Conservation (phyloP, 192 early-diverging fungal genomes). For the Mortierella claussenii region DNA sequence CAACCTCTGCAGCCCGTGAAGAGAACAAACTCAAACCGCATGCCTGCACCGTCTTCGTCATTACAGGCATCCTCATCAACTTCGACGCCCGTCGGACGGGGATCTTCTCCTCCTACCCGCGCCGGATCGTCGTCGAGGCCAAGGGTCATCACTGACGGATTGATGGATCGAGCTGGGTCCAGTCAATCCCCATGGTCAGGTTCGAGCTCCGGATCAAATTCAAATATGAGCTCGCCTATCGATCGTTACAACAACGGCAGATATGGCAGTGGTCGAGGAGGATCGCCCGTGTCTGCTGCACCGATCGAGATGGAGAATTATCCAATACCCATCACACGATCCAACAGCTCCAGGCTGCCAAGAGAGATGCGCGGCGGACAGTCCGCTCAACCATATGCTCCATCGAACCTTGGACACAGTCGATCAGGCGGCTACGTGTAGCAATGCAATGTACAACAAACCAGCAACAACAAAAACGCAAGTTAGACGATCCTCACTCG, state of each 20-base stretch:
- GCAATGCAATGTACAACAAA: neutral
- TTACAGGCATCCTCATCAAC: neutral
- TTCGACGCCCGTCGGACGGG: too few species aligned
- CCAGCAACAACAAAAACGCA: neutral
- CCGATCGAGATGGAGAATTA: slow-evolving; percentile 9
- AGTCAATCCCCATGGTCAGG: neutral
- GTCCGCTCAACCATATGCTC: neutral
- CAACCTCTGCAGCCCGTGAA: slow-evolving; percentile 1
- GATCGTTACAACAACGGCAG: neutral
- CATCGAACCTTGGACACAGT: neutral
- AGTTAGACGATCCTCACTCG: too few species aligned
- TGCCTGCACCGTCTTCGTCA: neutral
- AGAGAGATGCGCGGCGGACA: slow-evolving; percentile 1
- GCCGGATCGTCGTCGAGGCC: neutral
- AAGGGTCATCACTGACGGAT: neutral
- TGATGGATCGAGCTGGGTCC: neutral
- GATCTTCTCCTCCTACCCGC: neutral
- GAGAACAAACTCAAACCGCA: neutral
- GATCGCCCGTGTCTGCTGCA: slow-evolving; percentile 4
- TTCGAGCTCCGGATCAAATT: neutral
- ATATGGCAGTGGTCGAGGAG: neutral
- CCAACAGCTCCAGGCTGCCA: slow-evolving; percentile 18
- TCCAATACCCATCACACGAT: slow-evolving; percentile 6
- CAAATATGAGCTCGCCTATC: neutral
- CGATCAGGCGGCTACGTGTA: neutral